Evolutionary conservation across 495 filamentous ascomycete species (phyloP).

Genomic region (Podospora pseudopauciseta): DNA sequence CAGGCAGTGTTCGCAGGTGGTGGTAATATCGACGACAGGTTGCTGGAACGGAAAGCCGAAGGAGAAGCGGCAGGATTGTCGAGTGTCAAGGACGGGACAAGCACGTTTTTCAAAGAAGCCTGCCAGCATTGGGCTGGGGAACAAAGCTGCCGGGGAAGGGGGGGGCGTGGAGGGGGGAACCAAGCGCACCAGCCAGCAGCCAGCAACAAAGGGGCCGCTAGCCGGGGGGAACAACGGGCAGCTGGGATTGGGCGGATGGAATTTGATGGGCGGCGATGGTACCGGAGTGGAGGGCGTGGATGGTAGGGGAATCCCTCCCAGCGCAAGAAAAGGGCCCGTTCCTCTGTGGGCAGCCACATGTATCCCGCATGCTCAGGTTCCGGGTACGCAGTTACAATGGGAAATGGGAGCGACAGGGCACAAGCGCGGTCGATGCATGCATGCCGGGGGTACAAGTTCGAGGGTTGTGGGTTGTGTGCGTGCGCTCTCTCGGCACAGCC

Average conservation of each 20-base stretch:
- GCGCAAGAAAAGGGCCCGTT: constrained; percentile 12
- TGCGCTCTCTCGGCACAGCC: constrained; percentile 5
- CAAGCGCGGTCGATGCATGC: constrained; percentile 5
- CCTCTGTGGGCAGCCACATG: constrained; percentile 24
- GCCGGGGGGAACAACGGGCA: constrained; percentile 2
- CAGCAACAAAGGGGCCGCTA: constrained; percentile 8
- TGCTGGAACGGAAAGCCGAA: constrained; percentile 9
- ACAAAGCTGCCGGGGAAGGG: constrained; percentile 9
- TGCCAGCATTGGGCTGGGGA: constrained; percentile 22
- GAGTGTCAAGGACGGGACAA: constrained; percentile 25
- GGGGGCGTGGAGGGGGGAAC: constrained; percentile 13
- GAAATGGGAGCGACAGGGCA: neutral
- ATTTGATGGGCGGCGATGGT: constrained; percentile 2
- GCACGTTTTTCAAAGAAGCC: constrained; percentile 39
- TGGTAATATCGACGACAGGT: constrained; percentile 17
- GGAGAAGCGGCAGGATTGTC: constrained; percentile 20
- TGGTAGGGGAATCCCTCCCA: constrained; percentile 13
- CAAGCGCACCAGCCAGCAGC: constrained; percentile 11
- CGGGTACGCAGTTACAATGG: constrained; percentile 13
- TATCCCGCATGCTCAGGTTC: constrained; percentile 25
- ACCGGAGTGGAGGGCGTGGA: neutral
- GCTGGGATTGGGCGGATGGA: constrained; percentile 14
- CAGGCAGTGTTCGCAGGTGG: neutral
- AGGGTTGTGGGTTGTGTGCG: neutral
- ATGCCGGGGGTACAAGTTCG: neutral